phyloP scores from a whole-genome alignment of 1,139 yeast species.

The Debaryomycetaceae sp. region DNA sequence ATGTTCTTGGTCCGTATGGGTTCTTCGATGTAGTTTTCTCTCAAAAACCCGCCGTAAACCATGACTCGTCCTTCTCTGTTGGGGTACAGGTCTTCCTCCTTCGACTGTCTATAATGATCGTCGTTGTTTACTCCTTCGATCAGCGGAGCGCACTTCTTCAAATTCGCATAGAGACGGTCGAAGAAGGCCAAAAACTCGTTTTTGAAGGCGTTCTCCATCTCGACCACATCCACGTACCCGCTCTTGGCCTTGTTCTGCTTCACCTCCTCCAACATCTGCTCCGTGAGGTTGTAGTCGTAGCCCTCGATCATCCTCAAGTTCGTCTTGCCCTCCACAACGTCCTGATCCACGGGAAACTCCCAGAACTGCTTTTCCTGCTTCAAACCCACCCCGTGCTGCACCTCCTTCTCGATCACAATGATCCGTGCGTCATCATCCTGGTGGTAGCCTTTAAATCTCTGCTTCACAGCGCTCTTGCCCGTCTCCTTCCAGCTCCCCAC shows the following conservation, averaged over 20 bases:
- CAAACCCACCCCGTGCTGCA: not conserved
- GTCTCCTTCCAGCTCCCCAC: not conserved
- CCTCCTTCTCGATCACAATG: not conserved
- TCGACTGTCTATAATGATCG: conserved; percentile 23
- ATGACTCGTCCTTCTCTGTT: conserved; percentile 25
- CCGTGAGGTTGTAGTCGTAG: conserved; percentile 15
- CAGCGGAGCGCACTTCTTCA: conserved; percentile 21
- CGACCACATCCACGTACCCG: conserved; percentile 3
- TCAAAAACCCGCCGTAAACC: conserved; percentile 32
- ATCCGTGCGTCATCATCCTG: not conserved
- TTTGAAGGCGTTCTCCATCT: conserved; percentile 17
- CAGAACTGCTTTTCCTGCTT: not conserved
- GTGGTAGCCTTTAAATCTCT: not conserved
- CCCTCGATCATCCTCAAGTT: conserved; percentile 14
- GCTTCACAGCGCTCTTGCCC: not conserved
- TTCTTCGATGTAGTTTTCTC: conserved; percentile 30
- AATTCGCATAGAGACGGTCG: conserved; percentile 12
- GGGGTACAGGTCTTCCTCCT: conserved; percentile 16
- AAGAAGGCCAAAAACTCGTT: conserved; percentile 16
- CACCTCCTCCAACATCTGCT: conserved; percentile 1
- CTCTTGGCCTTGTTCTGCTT: not conserved
- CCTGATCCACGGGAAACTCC: conserved; percentile 1
- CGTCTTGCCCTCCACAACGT: not conserved
- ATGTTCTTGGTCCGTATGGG: conserved; percentile 24
- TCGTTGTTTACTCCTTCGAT: conserved; percentile 22